These are phyloP conservation scores for Eudorina sp. DNA, from an alignment of 139 green algal species.

Conservation along the genomic window DNA sequence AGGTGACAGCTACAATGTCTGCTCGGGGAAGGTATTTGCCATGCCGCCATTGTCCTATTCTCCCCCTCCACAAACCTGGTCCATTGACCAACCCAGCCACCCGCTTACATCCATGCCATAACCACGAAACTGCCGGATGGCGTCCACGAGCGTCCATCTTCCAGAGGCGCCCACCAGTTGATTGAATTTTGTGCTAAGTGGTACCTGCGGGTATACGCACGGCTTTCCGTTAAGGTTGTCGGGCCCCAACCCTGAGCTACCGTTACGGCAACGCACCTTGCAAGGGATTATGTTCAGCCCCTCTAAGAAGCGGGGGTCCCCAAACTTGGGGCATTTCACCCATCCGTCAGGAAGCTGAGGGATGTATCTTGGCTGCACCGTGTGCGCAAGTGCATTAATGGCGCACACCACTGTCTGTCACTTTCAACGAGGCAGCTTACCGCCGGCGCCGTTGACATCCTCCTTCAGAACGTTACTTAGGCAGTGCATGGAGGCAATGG, in stretches of 20 bases:
- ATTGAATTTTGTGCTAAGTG: slow-evolving; percentile 61
- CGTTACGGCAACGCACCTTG: slow-evolving; percentile 58
- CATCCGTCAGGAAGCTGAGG: slow-evolving; percentile 67
- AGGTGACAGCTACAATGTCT: neutral
- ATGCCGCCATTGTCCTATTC: neutral
- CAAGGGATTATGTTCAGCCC: slow-evolving; percentile 68
- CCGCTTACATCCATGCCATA: slow-evolving; percentile 51
- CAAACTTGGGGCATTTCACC: slow-evolving; percentile 69
- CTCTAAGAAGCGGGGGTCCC: slow-evolving; percentile 51
- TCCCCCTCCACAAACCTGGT: too few relatives aligned
- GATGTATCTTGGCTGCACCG: slow-evolving; percentile 35
- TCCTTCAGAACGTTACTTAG: too few relatives aligned
- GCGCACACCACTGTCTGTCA: neutral
- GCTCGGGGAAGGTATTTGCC: too few relatives aligned
- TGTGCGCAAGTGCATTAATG: neutral
- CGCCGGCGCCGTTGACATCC: neutral
- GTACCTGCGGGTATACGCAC: slow-evolving; percentile 53
- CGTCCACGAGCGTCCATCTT: slow-evolving; percentile 61
- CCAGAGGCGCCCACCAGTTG: slow-evolving; percentile 46
- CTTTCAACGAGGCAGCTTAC: neutral
- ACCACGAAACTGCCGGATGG: slow-evolving; percentile 48
- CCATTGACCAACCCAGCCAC: too few relatives aligned
- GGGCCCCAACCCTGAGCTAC: neutral
- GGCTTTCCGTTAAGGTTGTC: neutral
- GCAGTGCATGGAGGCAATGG: too few relatives aligned